Conservation (phyloP, 2,329 filamentous ascomycete genomes). For the Torrubiella hemipterigena region DNA sequence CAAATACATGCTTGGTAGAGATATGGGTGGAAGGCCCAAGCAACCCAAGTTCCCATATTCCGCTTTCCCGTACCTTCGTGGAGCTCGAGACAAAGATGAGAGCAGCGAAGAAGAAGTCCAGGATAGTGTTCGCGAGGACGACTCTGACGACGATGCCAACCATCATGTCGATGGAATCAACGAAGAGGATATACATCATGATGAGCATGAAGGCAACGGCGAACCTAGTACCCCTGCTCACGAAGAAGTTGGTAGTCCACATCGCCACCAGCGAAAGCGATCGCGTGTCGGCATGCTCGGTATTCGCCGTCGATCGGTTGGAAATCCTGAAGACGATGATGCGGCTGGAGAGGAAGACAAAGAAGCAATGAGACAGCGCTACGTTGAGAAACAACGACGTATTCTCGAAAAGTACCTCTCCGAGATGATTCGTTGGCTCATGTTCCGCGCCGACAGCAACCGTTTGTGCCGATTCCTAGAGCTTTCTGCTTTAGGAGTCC, state of each 20-base stretch:
- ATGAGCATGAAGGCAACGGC: conserved; percentile 42
- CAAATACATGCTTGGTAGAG: conserved; percentile 62
- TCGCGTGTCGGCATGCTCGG: conserved; percentile 42
- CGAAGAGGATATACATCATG: conserved; percentile 48
- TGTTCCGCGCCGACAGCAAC: conserved; percentile 93
- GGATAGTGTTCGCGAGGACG: conserved; percentile 23
- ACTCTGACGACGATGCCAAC: conserved; percentile 31
- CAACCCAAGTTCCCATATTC: conserved; percentile 84
- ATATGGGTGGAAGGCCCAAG: conserved; percentile 57
- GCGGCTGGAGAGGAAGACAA: conserved; percentile 30
- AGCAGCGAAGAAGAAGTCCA: conserved; percentile 64
- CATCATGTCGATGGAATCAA: conserved; percentile 25
- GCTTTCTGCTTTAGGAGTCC: conserved; percentile 83
- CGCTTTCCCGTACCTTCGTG: conserved; percentile 80
- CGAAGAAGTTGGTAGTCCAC: conserved; percentile 20
- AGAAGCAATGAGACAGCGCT: conserved; percentile 42
- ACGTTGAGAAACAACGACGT: conserved; percentile 71
- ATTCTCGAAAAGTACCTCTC: conserved; percentile 84
- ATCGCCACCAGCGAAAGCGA: conserved; percentile 26
- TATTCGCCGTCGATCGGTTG: conserved; percentile 41
- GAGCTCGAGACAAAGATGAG: conserved; percentile 67
- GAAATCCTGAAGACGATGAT: conserved; percentile 32
- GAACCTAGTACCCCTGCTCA: background rate
- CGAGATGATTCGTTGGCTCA: conserved; percentile 90
- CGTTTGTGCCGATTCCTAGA: conserved; percentile 92